Evolutionary conservation across 2,329 filamentous ascomycete genomes (phyloP).

Genomic region (Fusarium sp.): DNA sequence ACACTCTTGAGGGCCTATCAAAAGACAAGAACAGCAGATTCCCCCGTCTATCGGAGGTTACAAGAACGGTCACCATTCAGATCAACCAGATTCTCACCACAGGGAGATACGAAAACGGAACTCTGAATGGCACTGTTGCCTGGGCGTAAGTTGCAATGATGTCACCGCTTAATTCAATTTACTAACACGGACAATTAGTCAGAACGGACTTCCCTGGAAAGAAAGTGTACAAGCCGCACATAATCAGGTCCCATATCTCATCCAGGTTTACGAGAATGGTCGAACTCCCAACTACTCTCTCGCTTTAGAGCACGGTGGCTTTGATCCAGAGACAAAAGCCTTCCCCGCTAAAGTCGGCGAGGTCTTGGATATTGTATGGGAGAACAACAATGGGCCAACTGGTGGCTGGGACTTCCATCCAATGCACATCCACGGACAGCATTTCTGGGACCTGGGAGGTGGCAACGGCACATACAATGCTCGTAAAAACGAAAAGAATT

Average conservation of each 20-base stretch:
- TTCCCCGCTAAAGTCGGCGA: slow-evolving; percentile 71
- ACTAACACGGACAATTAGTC: not conserved
- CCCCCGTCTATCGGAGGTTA: slow-evolving; percentile 63
- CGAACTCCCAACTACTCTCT: slow-evolving; percentile 63
- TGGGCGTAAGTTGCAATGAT: slow-evolving; percentile 21
- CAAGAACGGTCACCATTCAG: slow-evolving; percentile 64
- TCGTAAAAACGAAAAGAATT: slow-evolving; percentile 10
- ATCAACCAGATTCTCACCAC: slow-evolving; percentile 58
- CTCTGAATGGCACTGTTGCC: slow-evolving; percentile 30
- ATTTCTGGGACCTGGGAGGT: slow-evolving; percentile 23
- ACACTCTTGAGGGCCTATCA: slow-evolving; percentile 48
- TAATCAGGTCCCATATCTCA: slow-evolving; percentile 37
- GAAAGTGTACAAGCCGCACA: slow-evolving; percentile 29
- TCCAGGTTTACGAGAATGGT: slow-evolving; percentile 34
- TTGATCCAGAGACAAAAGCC: slow-evolving; percentile 65
- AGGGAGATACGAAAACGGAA: slow-evolving; percentile 43
- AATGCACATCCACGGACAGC: slow-evolving; percentile 31
- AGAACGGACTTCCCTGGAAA: slow-evolving; percentile 34
- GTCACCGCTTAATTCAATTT: rapidly evolving
- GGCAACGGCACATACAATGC: slow-evolving; percentile 38
- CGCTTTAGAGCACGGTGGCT: slow-evolving; percentile 65
- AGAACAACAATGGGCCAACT: slow-evolving; percentile 56
- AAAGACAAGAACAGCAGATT: slow-evolving; percentile 37
- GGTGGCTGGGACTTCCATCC: slow-evolving; percentile 49
- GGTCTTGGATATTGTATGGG: slow-evolving; percentile 67